These are phyloP conservation scores for Oryza meyeriana DNA, from an alignment of 176 grass and related monocot species.

Conservation along the genomic window DNA sequence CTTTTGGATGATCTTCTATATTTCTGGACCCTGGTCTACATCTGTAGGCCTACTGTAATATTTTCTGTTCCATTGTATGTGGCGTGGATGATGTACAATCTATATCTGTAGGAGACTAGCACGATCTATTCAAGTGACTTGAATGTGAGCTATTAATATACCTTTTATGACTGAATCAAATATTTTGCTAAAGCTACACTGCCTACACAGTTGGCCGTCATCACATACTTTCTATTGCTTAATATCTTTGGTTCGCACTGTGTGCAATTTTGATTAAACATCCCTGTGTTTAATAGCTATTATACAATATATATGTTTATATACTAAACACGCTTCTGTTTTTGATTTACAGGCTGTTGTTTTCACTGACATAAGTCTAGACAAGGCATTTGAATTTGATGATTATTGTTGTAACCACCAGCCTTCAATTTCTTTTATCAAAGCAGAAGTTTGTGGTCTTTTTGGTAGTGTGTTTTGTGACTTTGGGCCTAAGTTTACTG, in stretches of 20 bases:
- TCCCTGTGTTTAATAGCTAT: background rate
- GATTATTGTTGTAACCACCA: slow-evolving; percentile 67
- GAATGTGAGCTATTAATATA: slow-evolving; percentile 1
- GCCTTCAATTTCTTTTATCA: too few relatives aligned
- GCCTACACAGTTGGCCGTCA: background rate
- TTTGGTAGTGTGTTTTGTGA: too few relatives aligned
- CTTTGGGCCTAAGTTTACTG: too few relatives aligned
- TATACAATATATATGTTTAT: slow-evolving; percentile 6
- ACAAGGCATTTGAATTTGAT: slow-evolving; percentile 59
- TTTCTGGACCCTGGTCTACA: background rate
- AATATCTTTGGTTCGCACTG: background rate
- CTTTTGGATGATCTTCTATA: background rate
- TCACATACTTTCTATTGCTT: background rate
- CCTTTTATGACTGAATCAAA: background rate
- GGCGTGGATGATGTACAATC: slow-evolving; percentile 6
- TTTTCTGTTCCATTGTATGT: slow-evolving; percentile 4
- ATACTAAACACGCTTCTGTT: slow-evolving; percentile 3
- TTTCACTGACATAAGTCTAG: slow-evolving; percentile 64
- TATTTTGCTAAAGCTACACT: slow-evolving; percentile 14
- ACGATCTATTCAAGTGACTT: slow-evolving; percentile 9
- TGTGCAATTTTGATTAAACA: background rate
- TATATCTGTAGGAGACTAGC: background rate
- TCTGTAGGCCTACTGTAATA: background rate
- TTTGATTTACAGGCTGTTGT: slow-evolving; percentile 62
- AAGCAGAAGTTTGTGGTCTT: too few relatives aligned